Evolutionary conservation across 2,329 filamentous ascomycete species (phyloP).

Genomic region (Aspergillus latus): DNA sequence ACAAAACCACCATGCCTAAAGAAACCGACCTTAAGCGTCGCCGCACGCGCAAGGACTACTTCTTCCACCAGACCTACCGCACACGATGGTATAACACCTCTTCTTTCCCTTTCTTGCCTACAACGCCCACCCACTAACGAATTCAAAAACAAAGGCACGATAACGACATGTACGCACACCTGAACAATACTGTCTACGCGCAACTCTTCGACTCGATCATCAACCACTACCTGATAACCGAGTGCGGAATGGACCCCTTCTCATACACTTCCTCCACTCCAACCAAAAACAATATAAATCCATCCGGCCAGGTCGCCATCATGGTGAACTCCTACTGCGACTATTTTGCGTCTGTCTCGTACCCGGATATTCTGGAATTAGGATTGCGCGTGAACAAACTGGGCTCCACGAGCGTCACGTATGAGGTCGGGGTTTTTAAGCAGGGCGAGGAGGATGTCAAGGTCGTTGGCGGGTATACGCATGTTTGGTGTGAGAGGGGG

Average conservation of each 20-base stretch:
- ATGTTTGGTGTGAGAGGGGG: constrained; percentile 80
- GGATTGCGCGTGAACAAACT: constrained; percentile 79
- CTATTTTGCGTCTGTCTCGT: constrained; percentile 78
- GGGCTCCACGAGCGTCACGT: constrained; percentile 82
- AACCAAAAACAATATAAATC: neutral
- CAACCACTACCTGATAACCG: constrained; percentile 80
- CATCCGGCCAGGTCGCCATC: constrained; percentile 65
- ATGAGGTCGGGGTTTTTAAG: constrained; percentile 86
- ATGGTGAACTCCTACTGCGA: constrained; percentile 84
- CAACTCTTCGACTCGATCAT: constrained; percentile 86
- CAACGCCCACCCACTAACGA: neutral
- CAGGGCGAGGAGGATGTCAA: constrained; percentile 70
- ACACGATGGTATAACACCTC: constrained; percentile 69
- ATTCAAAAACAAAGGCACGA: constrained; percentile 63
- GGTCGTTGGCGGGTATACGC: constrained; percentile 81
- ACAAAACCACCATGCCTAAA: constrained; percentile 26
- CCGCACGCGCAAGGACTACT: constrained; percentile 67
- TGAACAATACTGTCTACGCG: constrained; percentile 89
- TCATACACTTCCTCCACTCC: constrained; percentile 34
- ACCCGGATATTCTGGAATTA: constrained; percentile 78
- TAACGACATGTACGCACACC: constrained; percentile 92
- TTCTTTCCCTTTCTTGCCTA: neutral
- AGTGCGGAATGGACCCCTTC: constrained; percentile 72
- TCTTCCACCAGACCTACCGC: constrained; percentile 75
- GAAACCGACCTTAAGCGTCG: constrained; percentile 58